Percentiles rank a stretch among this genome's conserved stretches.
Conservation (phyloP, 176 grass and related monocot species). For the Poa annua region DNA sequence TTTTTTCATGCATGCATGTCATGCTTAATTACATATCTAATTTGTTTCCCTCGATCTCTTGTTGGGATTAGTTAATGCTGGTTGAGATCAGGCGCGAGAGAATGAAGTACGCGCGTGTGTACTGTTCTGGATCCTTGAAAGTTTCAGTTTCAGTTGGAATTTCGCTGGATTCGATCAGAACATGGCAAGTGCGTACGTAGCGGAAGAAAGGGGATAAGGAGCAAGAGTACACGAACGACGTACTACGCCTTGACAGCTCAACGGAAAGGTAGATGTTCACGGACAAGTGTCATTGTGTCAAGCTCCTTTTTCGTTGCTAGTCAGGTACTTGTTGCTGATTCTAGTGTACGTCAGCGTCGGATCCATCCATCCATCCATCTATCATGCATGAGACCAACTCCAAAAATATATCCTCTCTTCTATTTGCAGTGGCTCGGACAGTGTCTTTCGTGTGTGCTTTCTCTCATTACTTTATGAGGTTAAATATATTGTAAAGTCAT, state of each 20-base stretch:
- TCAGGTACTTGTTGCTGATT: slow-evolving; percentile 39
- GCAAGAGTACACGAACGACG: neutral
- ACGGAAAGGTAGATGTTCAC: slow-evolving; percentile 22
- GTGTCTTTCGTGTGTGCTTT: no score
- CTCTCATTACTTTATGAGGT: no score
- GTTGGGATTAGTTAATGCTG: neutral
- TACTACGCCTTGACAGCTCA: slow-evolving; percentile 29
- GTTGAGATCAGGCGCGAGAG: neutral
- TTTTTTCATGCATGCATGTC: slow-evolving; percentile 16
- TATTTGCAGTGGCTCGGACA: no score
- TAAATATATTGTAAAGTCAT: no score
- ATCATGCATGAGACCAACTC: no score
- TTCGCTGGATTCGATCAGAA: neutral
- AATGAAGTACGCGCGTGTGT: slow-evolving; percentile 13
- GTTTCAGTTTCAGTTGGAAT: neutral
- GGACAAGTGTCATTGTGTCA: slow-evolving; percentile 50
- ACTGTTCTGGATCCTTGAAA: slow-evolving; percentile 7
- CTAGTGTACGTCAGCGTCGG: slow-evolving; percentile 27
- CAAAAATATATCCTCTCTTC: no score
- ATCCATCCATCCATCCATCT: neutral
- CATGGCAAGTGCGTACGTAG: neutral
- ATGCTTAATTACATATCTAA: neutral
- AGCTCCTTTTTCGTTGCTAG: neutral
- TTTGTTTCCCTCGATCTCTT: neutral
- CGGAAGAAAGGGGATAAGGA: slow-evolving; percentile 1